Percentiles rank a stretch among this genome's conserved stretches.
Evolutionary conservation across 129 eudicot genomes (phyloP).

Genomic region (Pulicaria dysenterica): DNA sequence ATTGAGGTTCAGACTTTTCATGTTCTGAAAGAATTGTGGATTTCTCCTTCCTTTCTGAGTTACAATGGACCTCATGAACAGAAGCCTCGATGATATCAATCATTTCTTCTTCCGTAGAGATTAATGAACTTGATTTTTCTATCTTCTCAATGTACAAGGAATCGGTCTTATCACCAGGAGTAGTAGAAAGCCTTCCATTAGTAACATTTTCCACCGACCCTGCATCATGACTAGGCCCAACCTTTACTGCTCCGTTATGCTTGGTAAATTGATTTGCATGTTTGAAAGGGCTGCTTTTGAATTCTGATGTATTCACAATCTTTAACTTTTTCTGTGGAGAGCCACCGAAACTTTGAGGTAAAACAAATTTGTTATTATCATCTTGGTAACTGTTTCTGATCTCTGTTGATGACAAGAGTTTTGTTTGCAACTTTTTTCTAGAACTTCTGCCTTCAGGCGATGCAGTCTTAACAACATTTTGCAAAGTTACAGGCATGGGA

Average conservation of each 20-base stretch:
- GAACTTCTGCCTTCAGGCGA: slow-evolving; percentile 31
- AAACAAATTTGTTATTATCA: slow-evolving; percentile 18
- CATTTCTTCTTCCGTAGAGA: slow-evolving; percentile 28
- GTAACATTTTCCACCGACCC: slow-evolving; percentile 18
- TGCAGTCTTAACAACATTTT: slow-evolving; percentile 27
- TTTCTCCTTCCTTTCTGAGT: slow-evolving; percentile 26
- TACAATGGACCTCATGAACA: slow-evolving; percentile 19
- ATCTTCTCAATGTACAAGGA: slow-evolving; percentile 7
- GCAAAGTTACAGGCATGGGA: neutral
- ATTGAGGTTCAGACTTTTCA: slow-evolving; percentile 18
- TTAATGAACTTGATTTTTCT: slow-evolving; percentile 28
- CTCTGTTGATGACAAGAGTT: slow-evolving; percentile 23
- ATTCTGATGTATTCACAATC: slow-evolving; percentile 35
- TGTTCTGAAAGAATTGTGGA: slow-evolving; percentile 22
- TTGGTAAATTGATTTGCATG: slow-evolving; percentile 19
- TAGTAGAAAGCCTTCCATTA: slow-evolving; percentile 13
- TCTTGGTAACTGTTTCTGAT: slow-evolving; percentile 14
- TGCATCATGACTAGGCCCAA: slow-evolving; percentile 21
- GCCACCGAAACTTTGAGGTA: slow-evolving; percentile 30
- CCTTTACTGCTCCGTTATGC: neutral
- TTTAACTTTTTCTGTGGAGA: slow-evolving; percentile 42
- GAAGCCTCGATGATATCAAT: slow-evolving; percentile 10
- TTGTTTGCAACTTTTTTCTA: slow-evolving; percentile 20
- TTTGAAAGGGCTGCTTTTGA: slow-evolving; percentile 32
- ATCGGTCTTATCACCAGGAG: neutral